phyloP scores from a whole-genome alignment of 1,284 basidiomycete genomes.

The Thecaphora thlaspeos region DNA sequence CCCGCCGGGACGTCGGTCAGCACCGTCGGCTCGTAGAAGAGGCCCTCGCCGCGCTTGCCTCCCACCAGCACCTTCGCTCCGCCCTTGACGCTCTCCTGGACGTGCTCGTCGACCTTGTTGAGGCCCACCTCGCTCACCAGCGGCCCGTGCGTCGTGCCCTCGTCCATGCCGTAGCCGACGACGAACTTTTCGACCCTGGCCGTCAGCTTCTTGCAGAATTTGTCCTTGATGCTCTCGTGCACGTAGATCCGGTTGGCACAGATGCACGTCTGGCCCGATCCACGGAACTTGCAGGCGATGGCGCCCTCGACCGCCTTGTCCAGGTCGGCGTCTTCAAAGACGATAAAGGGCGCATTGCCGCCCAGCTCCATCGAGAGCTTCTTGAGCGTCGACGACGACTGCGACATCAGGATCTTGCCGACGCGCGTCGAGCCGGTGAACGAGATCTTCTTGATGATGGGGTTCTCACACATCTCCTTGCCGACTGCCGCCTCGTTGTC shows the following conservation, averaged over 20 bases:
- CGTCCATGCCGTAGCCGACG: conserved; percentile 82
- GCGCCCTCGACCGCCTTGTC: conserved; percentile 88
- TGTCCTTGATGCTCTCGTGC: conserved; percentile 70
- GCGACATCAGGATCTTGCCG: conserved; percentile 81
- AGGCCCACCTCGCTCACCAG: conserved; percentile 83
- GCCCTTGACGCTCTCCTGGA: conserved; percentile 76
- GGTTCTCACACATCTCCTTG: conserved; percentile 64
- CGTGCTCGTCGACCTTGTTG: conserved; percentile 82
- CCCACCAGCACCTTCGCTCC: conserved; percentile 88
- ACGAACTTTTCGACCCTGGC: conserved; percentile 86
- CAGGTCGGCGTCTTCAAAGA: conserved; percentile 94
- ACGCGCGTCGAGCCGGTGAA: conserved; percentile 91
- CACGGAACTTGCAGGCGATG: conserved; percentile 85
- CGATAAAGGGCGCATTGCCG: conserved; percentile 90
- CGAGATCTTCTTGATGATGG: conserved; percentile 77
- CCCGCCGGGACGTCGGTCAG: conserved; percentile 77
- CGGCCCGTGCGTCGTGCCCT: conserved; percentile 78
- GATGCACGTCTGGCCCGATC: conserved; percentile 85
- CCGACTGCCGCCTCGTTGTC: conserved; percentile 75
- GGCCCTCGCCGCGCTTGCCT: conserved; percentile 67
- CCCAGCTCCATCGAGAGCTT: conserved; percentile 66
- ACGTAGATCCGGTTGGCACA: conserved; percentile 63
- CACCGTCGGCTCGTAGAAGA: conserved; percentile 84
- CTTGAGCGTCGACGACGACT: conserved; percentile 83
- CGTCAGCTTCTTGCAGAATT: conserved; percentile 77